Evolutionary conservation across 2,329 filamentous ascomycete species (phyloP), one percentile per base, ranked within the genome.

Genomic region (Passalora sequoiae): DNA sequence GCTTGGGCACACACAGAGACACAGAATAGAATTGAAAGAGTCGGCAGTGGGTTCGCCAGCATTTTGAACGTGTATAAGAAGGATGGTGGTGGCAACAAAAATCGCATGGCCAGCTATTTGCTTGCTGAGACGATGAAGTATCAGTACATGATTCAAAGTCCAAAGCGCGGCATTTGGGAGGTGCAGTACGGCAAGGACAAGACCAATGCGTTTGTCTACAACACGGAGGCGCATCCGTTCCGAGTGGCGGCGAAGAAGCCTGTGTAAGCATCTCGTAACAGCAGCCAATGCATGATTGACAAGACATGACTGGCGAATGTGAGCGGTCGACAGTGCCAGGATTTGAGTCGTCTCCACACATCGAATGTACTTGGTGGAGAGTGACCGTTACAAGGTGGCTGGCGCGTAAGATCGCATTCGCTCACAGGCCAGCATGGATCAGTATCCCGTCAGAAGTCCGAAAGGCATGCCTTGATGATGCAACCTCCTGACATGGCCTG

Each of bases 51-150:
- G 6, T 54, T 52, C 31, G 32, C 41, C 15, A 43, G 40, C 33
- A 41, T 51, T 13, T 30, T 25, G n/a, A 38, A 45, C 10, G 46
- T 52, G 22, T 42, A 52, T 19, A 47, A 46, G 37, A 35, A 40
- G 12, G 32, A 38, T 16, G 29, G 19, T 6, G 50, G 46, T 9
- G 45, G 84, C 1, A 64, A 66, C 0, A 79, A 75, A 46, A 84
- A 91, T 20, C 20, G 19, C 10, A 35, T 37, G 72, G 86, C 94
- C 68, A 89, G 84, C 57, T 94, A 94, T 69, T 82, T 85, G 71
- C 88, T 94, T 63, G 87, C 88, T 0, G 88, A 94, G 70, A 84
- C 89, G 50, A 62, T 94, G 64, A 94, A 94, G 73, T 94, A 94
- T 35, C 42, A 76, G 43, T 94, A 86, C 66, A 63, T 94, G 57